Conservation (phyloP, 768 basidiomycete species). For the Rhizopogon salebrosus region DNA sequence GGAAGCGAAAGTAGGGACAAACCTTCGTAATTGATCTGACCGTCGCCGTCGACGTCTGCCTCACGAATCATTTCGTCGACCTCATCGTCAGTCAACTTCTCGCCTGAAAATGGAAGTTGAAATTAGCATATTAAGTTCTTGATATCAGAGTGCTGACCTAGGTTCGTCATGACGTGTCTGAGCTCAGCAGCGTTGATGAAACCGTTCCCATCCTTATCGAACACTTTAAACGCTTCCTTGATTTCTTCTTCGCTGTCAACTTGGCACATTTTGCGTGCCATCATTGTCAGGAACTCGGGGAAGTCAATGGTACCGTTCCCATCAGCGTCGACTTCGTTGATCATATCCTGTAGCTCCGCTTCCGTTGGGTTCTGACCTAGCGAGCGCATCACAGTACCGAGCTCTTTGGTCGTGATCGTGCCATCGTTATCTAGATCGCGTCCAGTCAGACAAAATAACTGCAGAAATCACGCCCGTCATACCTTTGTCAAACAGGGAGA, state of each 20-base stretch:
- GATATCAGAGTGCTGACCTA: conserved; percentile 48
- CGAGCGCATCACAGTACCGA: conserved; percentile 91
- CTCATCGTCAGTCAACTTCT: conserved; percentile 82
- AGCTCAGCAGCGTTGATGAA: conserved; percentile 84
- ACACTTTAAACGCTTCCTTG: conserved; percentile 94
- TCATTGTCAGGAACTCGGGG: conserved; percentile 79
- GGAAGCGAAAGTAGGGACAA: conserved; percentile 15
- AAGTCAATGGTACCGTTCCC: conserved; percentile 87
- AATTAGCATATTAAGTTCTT: background rate
- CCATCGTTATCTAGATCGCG: conserved; percentile 76
- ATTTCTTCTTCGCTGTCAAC: conserved; percentile 94
- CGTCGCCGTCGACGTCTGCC: conserved; percentile 91
- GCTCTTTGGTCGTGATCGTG: conserved; percentile 86
- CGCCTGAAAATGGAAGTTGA: conserved; percentile 40
- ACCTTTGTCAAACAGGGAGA: conserved; percentile 97
- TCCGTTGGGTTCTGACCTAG: conserved; percentile 92
- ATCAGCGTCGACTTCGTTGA: conserved; percentile 90
- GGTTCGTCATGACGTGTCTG: conserved; percentile 86
- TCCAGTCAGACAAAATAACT: background rate
- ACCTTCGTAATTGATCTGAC: conserved; percentile 89
- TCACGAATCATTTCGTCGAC: conserved; percentile 98
- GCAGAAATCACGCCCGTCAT: conserved; percentile 14
- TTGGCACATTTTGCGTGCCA: conserved; percentile 87
- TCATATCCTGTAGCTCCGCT: conserved; percentile 90
- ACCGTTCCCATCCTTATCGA: conserved; percentile 94